phyloP scores from a whole-genome alignment of 2,329 filamentous ascomycete genomes.

The Teratosphaeriaceae sp. region DNA sequence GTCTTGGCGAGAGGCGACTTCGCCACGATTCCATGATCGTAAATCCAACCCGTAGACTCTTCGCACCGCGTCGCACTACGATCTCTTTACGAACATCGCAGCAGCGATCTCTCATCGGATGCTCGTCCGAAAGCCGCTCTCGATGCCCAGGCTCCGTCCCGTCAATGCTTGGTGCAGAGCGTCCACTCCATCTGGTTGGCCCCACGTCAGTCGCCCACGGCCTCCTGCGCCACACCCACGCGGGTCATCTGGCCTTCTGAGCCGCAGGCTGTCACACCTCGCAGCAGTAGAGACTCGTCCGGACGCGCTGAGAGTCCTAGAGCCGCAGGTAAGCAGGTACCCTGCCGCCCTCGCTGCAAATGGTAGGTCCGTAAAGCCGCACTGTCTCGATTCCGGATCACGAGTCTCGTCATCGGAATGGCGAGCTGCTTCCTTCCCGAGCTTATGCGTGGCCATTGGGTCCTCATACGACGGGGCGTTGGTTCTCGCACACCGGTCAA shows the following conservation, averaged over 20 bases:
- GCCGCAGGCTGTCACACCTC: background rate
- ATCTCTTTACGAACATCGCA: no score
- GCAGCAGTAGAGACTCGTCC: background rate
- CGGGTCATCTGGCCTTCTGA: background rate
- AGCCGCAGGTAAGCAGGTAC: background rate
- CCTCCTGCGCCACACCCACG: background rate
- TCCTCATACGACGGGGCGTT: no score
- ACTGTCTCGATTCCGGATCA: background rate
- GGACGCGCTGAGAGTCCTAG: no score
- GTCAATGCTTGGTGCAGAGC: no score
- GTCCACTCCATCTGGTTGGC: no score
- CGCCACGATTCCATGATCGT: no score
- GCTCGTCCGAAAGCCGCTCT: no score
- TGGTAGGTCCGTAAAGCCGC: background rate
- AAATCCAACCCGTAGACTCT: no score
- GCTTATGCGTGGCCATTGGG: background rate
- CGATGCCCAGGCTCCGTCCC: no score
- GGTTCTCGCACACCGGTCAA: background rate
- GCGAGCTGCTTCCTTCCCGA: background rate
- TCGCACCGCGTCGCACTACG: no score
- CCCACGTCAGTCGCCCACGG: no score
- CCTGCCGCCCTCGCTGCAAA: background rate
- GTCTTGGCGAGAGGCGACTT: background rate
- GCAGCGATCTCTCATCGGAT: no score
- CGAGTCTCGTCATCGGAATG: background rate